phyloP scores from a whole-genome alignment of 768 basidiomycete genomes.

The Leccinum disarticulatum region DNA sequence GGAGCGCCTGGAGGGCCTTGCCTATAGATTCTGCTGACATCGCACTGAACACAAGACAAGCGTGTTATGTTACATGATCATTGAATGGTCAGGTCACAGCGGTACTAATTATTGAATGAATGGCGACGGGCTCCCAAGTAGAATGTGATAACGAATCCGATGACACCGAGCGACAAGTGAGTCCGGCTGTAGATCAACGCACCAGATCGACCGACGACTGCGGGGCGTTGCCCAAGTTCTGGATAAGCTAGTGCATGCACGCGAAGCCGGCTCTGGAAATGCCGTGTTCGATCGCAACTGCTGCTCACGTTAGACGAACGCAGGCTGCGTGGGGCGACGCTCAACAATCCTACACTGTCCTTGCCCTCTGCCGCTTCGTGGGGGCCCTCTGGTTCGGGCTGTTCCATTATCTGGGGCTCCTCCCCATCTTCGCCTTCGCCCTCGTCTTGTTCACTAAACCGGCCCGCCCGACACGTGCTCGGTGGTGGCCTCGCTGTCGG shows the following conservation, averaged over 20 bases:
- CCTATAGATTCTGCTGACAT: no score
- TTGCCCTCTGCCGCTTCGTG: slow-evolving; percentile 62
- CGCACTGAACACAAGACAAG: no score
- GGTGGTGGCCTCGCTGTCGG: slow-evolving; percentile 28
- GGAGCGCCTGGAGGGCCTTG: no score
- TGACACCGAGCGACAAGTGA: slow-evolving; percentile 55
- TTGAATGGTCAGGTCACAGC: no score
- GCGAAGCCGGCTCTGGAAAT: slow-evolving; percentile 52
- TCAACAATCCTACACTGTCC: slow-evolving; percentile 58
- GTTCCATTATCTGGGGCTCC: slow-evolving; percentile 40
- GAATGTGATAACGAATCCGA: slow-evolving; percentile 38
- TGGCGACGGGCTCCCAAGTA: slow-evolving; percentile 44
- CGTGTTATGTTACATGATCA: no score
- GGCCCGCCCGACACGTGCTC: slow-evolving; percentile 28
- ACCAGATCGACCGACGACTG: slow-evolving; percentile 60
- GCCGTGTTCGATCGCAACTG: slow-evolving; percentile 29
- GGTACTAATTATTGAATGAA: no score
- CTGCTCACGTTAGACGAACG: slow-evolving; percentile 38
- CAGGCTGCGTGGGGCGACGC: slow-evolving; percentile 49
- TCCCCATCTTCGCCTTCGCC: slow-evolving; percentile 34
- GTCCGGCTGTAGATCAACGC: slow-evolving; percentile 50
- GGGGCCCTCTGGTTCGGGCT: slow-evolving; percentile 50
- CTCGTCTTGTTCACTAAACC: slow-evolving; percentile 31
- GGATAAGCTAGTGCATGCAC: slow-evolving; percentile 65
- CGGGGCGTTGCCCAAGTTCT: slow-evolving; percentile 60